phyloP scores from a whole-genome alignment of 345 rosid species.

The Fremontodendron californicum region DNA sequence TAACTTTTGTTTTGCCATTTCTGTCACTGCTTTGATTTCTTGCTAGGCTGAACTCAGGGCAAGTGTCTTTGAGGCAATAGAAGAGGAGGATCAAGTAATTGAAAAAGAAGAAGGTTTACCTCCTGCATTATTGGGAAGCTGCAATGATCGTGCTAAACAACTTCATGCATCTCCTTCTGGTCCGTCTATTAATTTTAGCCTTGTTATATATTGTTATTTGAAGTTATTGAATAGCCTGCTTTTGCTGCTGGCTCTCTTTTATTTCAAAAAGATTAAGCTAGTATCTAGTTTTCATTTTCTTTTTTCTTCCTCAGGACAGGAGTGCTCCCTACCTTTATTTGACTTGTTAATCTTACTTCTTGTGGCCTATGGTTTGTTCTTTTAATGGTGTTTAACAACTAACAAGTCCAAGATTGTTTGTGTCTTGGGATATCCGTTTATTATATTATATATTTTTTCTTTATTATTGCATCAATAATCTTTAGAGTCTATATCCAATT shows the following conservation, averaged over 20 bases:
- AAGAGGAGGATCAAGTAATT: constrained; percentile 83
- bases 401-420: background rate
- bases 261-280: background rate
- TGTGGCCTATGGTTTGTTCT: background rate
- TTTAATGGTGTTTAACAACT: background rate
- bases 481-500: background rate
- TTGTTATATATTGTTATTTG: background rate
- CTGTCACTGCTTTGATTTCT: background rate
- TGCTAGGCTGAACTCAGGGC: constrained; percentile 93
- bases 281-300: background rate
- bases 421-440: background rate
- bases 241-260: background rate
- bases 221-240: background rate
- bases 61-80: constrained; percentile 96
- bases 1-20: background rate
- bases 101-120: constrained; percentile 76
- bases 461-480: background rate
- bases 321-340: background rate
- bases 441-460: background rate
- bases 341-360: background rate
- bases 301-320: background rate
- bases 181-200: constrained; percentile 19
- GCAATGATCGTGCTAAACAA: constrained; percentile 82
- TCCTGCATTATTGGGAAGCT: constrained; percentile 93
- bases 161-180: constrained; percentile 98